Conservation (phyloP, 2,329 filamentous ascomycete species). For the Verticillium dahliae region DNA sequence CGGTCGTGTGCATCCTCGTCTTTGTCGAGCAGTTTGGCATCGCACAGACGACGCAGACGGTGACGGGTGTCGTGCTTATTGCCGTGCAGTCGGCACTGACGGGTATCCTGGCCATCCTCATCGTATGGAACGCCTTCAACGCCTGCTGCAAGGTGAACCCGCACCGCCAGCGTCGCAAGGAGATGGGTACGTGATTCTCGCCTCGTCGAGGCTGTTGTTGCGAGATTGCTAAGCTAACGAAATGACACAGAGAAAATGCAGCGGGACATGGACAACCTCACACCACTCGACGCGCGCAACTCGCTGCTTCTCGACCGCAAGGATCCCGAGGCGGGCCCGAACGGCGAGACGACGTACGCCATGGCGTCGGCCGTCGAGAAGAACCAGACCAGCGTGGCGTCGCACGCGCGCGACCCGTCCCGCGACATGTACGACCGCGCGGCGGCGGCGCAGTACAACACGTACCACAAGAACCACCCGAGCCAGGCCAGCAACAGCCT, state of each 20-base stretch:
- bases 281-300: slow-evolving; percentile 80
- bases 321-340: slow-evolving; percentile 19
- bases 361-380: slow-evolving; percentile 31
- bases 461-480: slow-evolving; percentile 12
- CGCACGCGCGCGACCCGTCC: slow-evolving; percentile 18
- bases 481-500: slow-evolving; percentile 6
- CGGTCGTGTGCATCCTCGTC: slow-evolving; percentile 80
- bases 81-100: slow-evolving; percentile 84
- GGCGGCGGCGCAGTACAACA: slow-evolving; percentile 16
- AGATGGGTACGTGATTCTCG: slow-evolving; percentile 61
- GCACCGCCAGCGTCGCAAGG: slow-evolving; percentile 81
- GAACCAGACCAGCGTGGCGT: slow-evolving; percentile 17
- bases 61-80: slow-evolving; percentile 88
- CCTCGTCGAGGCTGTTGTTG: neutral
- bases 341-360: slow-evolving; percentile 34
- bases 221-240: slow-evolving; percentile 16
- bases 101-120: slow-evolving; percentile 75
- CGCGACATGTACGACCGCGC: slow-evolving; percentile 22
- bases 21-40: slow-evolving; percentile 93
- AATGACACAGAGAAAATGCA: slow-evolving; percentile 59
- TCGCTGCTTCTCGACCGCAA: slow-evolving; percentile 66
- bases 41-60: slow-evolving; percentile 84
- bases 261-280: slow-evolving; percentile 69
- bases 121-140: slow-evolving; percentile 82
- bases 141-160: slow-evolving; percentile 82